Percentiles rank a stretch among this genome's conserved stretches.
phyloP scores from a whole-genome alignment of 1,284 basidiomycete species.

The Singerocomus rubriflavus region DNA sequence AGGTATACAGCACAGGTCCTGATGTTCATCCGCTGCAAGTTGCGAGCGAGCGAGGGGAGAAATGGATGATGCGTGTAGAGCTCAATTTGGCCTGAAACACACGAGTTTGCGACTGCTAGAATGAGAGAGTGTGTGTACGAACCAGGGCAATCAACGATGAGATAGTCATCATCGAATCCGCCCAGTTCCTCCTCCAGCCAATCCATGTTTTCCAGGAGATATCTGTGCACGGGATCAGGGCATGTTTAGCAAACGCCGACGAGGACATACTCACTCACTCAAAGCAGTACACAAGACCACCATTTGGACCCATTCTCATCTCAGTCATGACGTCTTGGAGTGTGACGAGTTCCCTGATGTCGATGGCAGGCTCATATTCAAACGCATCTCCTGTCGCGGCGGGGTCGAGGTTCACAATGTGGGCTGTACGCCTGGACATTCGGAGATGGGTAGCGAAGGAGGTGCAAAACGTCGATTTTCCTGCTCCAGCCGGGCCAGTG shows the following conservation, averaged over 20 bases:
- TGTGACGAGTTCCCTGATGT: slow-evolving; percentile 92
- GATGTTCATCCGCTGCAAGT: slow-evolving; percentile 70
- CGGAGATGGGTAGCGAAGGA: slow-evolving; percentile 91
- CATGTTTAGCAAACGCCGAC: neutral
- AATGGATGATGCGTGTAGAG: slow-evolving; percentile 98
- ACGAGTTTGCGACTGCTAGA: slow-evolving; percentile 13
- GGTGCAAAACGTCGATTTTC: slow-evolving; percentile 94
- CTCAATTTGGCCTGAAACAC: slow-evolving; percentile 85
- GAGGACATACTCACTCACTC: slow-evolving; percentile 77
- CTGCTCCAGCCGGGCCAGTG: slow-evolving; percentile 93
- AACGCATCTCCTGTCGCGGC: slow-evolving; percentile 86
- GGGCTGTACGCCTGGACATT: slow-evolving; percentile 78
- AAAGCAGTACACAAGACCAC: slow-evolving; percentile 97
- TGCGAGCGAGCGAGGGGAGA: slow-evolving; percentile 82
- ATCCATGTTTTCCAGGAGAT: slow-evolving; percentile 95
- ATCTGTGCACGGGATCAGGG: slow-evolving; percentile 49
- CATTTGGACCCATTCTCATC: slow-evolving; percentile 94
- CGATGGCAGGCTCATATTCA: slow-evolving; percentile 90
- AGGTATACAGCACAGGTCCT: slow-evolving; percentile 86
- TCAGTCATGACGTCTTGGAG: slow-evolving; percentile 97
- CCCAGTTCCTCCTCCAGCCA: slow-evolving; percentile 99
- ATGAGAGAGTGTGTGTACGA: slow-evolving; percentile 16
- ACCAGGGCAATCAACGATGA: slow-evolving; percentile 98
- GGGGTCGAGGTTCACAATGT: slow-evolving; percentile 97
- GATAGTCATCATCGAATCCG: slow-evolving; percentile 93